Conservation (phyloP, 352 stramenopile genomes). For the Phytophthora sojae region DNA sequence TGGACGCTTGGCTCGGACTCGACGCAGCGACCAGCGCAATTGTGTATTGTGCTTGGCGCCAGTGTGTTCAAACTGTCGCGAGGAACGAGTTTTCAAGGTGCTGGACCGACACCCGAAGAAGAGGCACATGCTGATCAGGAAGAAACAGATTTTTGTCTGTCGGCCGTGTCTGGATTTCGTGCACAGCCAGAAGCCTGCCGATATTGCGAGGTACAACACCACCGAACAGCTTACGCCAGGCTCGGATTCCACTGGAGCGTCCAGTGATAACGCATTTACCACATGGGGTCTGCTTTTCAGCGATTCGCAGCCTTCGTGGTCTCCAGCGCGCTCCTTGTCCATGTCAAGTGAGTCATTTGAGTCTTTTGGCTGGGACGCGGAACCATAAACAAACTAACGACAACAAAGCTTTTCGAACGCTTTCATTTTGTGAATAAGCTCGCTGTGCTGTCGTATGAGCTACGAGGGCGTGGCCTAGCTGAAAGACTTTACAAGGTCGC, state of each 20-base stretch:
- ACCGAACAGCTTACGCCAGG: constrained; percentile 31
- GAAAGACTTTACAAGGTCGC: constrained; percentile 34
- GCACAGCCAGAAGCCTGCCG: constrained; percentile 24
- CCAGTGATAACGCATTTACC: constrained; percentile 12
- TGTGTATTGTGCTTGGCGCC: constrained; percentile 37
- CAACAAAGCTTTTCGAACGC: constrained; percentile 17
- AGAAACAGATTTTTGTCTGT: constrained; percentile 30
- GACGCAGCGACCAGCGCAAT: constrained; percentile 27
- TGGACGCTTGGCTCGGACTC: constrained; percentile 28
- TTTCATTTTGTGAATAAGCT: neutral
- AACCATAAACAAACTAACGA: constrained; percentile 11
- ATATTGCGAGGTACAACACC: constrained; percentile 28
- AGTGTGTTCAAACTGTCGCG: constrained; percentile 37
- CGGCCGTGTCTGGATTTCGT: constrained; percentile 38
- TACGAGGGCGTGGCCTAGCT: constrained; percentile 8
- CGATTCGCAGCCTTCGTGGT: constrained; percentile 12
- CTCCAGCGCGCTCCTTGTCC: neutral
- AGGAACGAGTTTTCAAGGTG: constrained; percentile 31
- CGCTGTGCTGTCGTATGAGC: neutral
- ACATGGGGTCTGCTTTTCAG: constrained; percentile 38
- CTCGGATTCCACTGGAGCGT: constrained; percentile 25
- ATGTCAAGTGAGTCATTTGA: constrained; percentile 5
- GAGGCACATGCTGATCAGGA: constrained; percentile 26
- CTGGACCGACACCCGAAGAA: constrained; percentile 31
- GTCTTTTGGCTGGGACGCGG: constrained; percentile 24